These are phyloP conservation scores for Platanus orientalis DNA, from an alignment of 164 flowering plant genomes.

Conservation along the genomic window DNA sequence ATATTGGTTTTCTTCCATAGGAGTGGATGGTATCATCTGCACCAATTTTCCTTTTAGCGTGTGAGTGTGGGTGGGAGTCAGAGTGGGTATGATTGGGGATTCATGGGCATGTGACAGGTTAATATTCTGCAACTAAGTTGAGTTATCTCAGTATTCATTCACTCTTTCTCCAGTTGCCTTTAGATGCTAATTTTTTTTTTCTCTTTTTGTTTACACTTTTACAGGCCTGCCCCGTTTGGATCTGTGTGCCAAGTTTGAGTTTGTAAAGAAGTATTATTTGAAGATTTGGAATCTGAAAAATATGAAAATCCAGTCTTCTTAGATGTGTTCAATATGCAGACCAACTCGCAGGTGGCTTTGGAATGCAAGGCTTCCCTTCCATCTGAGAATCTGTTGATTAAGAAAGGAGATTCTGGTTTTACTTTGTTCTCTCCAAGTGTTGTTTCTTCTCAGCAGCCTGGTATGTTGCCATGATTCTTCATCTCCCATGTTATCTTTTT, in stretches of 20 bases:
- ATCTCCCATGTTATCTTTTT: background rate
- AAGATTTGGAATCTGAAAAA: background rate
- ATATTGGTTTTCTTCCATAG: too few species aligned
- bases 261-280: slow-evolving; percentile 1
- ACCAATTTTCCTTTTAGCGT: too few species aligned
- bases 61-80: too few species aligned
- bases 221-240: slow-evolving; percentile 3
- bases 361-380: slow-evolving; percentile 11
- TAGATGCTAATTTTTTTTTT: background rate
- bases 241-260: background rate
- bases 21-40: too few species aligned
- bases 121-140: too few species aligned
- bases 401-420: slow-evolving; percentile 20
- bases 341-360: slow-evolving; percentile 12
- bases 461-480: slow-evolving; percentile 11
- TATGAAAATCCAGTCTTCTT: slow-evolving; percentile 8
- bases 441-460: slow-evolving; percentile 22
- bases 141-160: too few species aligned
- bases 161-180: background rate
- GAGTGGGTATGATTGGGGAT: too few species aligned
- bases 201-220: slow-evolving; percentile 2
- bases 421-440: slow-evolving; percentile 10
- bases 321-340: slow-evolving; percentile 9
- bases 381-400: slow-evolving; percentile 7
- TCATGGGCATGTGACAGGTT: too few species aligned